These are phyloP conservation scores for Notholithocarpus densiflorus DNA, from an alignment of 306 rosid genomes.

Conservation along the genomic window DNA sequence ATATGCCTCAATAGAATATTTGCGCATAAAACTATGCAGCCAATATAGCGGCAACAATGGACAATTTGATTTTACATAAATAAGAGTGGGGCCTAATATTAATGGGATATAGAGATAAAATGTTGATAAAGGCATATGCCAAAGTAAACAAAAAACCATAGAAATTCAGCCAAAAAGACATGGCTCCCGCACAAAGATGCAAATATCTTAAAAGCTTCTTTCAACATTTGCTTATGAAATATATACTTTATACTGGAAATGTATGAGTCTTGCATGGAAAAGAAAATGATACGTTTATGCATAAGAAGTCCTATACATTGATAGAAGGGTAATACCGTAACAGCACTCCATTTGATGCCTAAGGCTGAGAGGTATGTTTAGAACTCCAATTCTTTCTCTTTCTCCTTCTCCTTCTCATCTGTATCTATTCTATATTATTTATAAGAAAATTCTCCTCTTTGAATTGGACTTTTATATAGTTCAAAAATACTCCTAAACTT, in stretches of 20 bases:
- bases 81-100: not conserved
- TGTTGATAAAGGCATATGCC: not conserved
- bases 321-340: too few relatives aligned
- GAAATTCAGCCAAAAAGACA: not conserved
- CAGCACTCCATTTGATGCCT: too few relatives aligned
- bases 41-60: not conserved
- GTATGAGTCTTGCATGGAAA: too few relatives aligned
- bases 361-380: too few relatives aligned
- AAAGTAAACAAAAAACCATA: not conserved
- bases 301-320: too few relatives aligned
- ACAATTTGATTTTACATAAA: not conserved
- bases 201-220: too few relatives aligned
- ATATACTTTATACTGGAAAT: too few relatives aligned
- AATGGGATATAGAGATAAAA: not conserved
- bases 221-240: too few relatives aligned
- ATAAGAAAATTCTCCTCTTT: rapidly evolving
- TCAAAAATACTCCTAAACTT: rapidly evolving
- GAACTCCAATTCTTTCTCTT: too few relatives aligned
- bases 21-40: not conserved
- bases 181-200: not conserved
- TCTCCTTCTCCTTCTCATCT: too few relatives aligned
- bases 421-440: too few relatives aligned
- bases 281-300: too few relatives aligned
- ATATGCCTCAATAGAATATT: not conserved
- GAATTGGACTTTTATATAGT: rapidly evolving